A percentile compares a stretch with the other conserved stretches of the same genome.
phyloP scores from a whole-genome alignment of 108 stramenopile genomes.

The Cyclostephanos tholiformis region DNA sequence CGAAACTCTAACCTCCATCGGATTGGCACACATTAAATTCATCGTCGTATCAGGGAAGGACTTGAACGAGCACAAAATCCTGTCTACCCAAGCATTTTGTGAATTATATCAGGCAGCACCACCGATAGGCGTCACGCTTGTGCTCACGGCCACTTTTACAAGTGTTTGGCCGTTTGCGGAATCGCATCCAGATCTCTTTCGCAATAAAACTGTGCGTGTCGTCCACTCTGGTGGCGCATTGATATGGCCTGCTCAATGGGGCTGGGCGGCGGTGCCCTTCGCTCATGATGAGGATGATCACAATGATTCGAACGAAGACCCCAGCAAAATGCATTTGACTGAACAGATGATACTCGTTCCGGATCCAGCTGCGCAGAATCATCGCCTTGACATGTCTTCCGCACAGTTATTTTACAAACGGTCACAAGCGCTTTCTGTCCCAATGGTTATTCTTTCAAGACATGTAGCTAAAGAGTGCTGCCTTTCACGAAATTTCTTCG shows the following conservation, averaged over 20 bases:
- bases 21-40: conserved; percentile 46
- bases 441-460: conserved; percentile 48
- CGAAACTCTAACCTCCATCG: conserved; percentile 38
- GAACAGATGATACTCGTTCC: conserved; percentile 48
- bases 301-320: conserved; percentile 4
- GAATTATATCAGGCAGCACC: conserved; percentile 43
- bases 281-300: neutral
- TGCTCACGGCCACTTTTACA: conserved; percentile 45
- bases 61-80: conserved; percentile 36
- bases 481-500: conserved; percentile 46
- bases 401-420: conserved; percentile 43
- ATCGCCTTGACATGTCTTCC: conserved; percentile 41
- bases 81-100: conserved; percentile 31
- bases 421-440: conserved; percentile 49
- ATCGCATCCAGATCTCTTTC: conserved; percentile 41
- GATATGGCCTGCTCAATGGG: conserved; percentile 43
- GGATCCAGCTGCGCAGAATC: conserved; percentile 51
- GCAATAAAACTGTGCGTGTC: conserved; percentile 52
- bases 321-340: conserved; percentile 8
- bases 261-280: conserved; percentile 26
- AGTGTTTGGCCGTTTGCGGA: conserved; percentile 48
- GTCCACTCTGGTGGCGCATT: conserved; percentile 55
- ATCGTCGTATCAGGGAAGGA: conserved; percentile 35
- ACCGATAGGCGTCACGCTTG: conserved; percentile 49
- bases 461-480: conserved; percentile 50